These are phyloP conservation scores for Solanum virginianum DNA, from an alignment of 257 asterid species.

Conservation along the genomic window DNA sequence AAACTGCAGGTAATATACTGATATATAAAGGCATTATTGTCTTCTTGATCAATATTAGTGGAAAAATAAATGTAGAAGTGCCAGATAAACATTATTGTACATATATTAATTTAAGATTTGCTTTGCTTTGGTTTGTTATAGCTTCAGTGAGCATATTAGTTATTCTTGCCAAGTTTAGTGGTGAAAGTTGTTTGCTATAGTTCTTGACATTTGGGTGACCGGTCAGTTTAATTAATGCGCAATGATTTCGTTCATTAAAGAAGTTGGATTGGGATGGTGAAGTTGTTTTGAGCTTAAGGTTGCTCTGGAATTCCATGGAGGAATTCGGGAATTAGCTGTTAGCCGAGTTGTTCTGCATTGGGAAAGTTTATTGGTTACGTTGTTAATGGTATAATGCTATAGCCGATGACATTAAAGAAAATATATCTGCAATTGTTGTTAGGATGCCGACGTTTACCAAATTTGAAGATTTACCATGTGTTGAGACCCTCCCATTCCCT, in stretches of 20 bases:
- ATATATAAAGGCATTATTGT: not conserved
- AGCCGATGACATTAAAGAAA: not conserved
- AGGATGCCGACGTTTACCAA: not conserved
- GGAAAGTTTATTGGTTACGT: not conserved
- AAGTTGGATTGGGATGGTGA: not conserved
- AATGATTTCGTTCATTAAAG: not conserved
- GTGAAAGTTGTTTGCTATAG: not conserved
- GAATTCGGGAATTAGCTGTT: not conserved
- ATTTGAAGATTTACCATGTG: not conserved
- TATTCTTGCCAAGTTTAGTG: not conserved
- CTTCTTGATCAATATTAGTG: not conserved
- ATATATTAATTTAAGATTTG: not conserved
- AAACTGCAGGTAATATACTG: slow-evolving; percentile 60
- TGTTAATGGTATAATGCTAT: not conserved
- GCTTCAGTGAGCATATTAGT: not conserved
- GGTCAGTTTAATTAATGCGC: not conserved
- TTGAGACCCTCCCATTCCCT: not conserved
- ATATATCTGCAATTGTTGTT: not conserved
- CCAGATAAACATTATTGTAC: not conserved
- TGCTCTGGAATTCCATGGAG: not conserved
- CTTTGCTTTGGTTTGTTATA: not conserved
- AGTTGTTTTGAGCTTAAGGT: not conserved
- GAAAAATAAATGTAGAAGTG: not conserved
- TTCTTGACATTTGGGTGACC: not conserved
- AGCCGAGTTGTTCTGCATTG: not conserved